Percentiles rank a stretch among this genome's conserved stretches.
These are phyloP conservation scores for Cryphonectria japonica DNA, from an alignment of 2,329 filamentous ascomycete species.

Conservation along the genomic window DNA sequence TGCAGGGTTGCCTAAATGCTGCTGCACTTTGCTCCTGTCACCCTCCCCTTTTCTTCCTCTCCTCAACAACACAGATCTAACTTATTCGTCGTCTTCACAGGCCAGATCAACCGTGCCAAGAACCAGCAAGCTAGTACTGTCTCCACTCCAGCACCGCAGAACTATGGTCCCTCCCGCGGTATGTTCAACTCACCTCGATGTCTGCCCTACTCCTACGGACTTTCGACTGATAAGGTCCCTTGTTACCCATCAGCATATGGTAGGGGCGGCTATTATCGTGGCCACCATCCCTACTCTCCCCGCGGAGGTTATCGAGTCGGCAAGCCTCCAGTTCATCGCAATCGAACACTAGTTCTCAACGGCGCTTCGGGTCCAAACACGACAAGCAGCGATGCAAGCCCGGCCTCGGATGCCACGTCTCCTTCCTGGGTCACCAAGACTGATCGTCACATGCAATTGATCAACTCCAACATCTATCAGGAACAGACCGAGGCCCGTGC, in stretches of 20 bases:
- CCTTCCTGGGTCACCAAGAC: constrained; percentile 70
- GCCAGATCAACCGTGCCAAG: constrained; percentile 81
- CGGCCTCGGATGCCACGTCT: constrained; percentile 37
- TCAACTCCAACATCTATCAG: constrained; percentile 79
- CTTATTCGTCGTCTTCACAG: constrained; percentile 44
- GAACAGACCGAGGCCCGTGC: constrained; percentile 70
- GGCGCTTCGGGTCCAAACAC: constrained; percentile 37
- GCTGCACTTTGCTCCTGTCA: background rate
- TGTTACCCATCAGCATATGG: constrained; percentile 8
- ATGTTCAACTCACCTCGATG: constrained; percentile 33
- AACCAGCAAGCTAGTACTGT: constrained; percentile 57
- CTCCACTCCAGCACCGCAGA: constrained; percentile 35
- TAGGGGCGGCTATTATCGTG: constrained; percentile 32
- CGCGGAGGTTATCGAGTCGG: constrained; percentile 42
- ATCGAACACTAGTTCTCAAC: constrained; percentile 69
- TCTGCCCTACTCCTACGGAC: background rate
- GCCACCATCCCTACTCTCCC: constrained; percentile 36
- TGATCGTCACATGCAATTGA: constrained; percentile 79
- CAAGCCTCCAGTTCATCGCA: constrained; percentile 45
- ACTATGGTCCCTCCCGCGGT: constrained; percentile 42
- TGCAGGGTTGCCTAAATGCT: background rate
- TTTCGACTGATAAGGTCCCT: constrained; percentile 11
- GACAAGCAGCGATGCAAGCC: constrained; percentile 35
- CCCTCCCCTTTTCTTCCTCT: constrained; percentile 19
- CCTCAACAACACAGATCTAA: background rate